Percentiles rank a stretch among this genome's conserved stretches.
phyloP scores from a whole-genome alignment of 1,284 basidiomycete genomes.

The Leccinum huronense region DNA sequence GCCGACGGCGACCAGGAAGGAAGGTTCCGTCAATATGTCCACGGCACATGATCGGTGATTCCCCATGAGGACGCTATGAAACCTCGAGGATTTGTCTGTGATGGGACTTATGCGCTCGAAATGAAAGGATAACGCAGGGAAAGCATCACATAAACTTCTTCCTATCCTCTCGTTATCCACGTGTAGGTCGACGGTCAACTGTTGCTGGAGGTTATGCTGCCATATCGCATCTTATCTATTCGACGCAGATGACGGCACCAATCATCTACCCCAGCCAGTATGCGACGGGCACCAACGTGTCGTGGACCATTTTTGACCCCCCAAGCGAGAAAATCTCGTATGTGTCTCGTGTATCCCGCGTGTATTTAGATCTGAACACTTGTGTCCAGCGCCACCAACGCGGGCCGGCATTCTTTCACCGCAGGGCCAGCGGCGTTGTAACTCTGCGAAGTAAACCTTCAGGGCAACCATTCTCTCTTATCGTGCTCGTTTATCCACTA shows the following conservation, averaged over 20 bases:
- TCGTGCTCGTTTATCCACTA: conserved; percentile 48
- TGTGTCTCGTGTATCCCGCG: conserved; percentile 13
- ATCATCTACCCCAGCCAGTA: conserved; percentile 36
- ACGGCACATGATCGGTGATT: not conserved
- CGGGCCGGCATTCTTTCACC: not conserved
- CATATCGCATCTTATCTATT: conserved; percentile 48
- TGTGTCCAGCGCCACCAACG: not conserved
- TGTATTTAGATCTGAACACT: not conserved
- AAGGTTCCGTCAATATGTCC: not conserved
- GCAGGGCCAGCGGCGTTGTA: not conserved
- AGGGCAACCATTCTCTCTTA: conserved; percentile 37
- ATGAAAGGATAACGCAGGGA: not conserved
- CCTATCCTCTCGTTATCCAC: not conserved
- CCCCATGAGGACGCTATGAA: not conserved
- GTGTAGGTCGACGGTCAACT: conserved; percentile 42
- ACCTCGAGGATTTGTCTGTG: not conserved
- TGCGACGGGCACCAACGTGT: conserved; percentile 35
- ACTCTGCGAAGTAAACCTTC: not conserved
- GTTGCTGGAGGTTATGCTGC: conserved; percentile 49
- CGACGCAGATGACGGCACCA: conserved; percentile 37
- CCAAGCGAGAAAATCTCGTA: conserved; percentile 47
- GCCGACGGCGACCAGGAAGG: conserved; percentile 1
- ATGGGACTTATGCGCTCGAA: not conserved
- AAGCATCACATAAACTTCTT: not conserved
- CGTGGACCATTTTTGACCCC: conserved; percentile 48